Evolutionary conservation across 1,284 basidiomycete genomes (phyloP), one percentile per base, ranked within the genome.

Genomic region (Termitomyces sp.): DNA sequence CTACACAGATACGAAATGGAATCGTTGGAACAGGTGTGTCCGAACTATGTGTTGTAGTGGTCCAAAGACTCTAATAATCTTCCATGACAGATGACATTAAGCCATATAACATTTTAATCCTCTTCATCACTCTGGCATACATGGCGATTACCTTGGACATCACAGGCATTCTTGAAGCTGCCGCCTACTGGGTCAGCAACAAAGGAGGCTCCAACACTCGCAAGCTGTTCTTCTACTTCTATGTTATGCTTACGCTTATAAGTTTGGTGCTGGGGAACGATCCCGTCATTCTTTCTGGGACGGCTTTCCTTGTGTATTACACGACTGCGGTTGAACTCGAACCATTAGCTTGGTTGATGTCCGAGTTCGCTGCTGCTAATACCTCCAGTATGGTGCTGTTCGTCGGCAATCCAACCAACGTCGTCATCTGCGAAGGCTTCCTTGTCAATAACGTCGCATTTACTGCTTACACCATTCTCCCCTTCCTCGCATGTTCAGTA

Each of bases 81-180:
- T 19, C 30, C 21, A 37, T 35, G 16, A 48, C 56, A 71, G 86
- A 86, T 41, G 88, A 88, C 3, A 81, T 97, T 34, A 82, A 91
- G 60, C 96, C 96, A 0, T 91, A 95, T 64, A 93, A 97, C 67
- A 94, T 98, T 55, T 82, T 99, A 68, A 91, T 92, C 31, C 76
- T 99, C 4, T 97, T 99, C 72, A 84, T 93, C 56, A 91, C 89
- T 1, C 77, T 98, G 53, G 94, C 94, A 0, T 99, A 98, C 72
- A 89, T 98, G 72, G 87, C 95, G 1, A 88, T 97, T 46, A 93
- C 93, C 0, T 79, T 98, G 31, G 95, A 99, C 64, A 80, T 88
- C 8, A 95, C 93, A 0, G 95, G 96, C 3, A 75, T 96, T 11
- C 77, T 98, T 3, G 84, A 90, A 42, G 91, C 88, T 44, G 82